Percentiles rank a stretch among this genome's conserved stretches.
Evolutionary conservation across 441 rosid species (phyloP).

Genomic region (Hypseocharis bilobata): DNA sequence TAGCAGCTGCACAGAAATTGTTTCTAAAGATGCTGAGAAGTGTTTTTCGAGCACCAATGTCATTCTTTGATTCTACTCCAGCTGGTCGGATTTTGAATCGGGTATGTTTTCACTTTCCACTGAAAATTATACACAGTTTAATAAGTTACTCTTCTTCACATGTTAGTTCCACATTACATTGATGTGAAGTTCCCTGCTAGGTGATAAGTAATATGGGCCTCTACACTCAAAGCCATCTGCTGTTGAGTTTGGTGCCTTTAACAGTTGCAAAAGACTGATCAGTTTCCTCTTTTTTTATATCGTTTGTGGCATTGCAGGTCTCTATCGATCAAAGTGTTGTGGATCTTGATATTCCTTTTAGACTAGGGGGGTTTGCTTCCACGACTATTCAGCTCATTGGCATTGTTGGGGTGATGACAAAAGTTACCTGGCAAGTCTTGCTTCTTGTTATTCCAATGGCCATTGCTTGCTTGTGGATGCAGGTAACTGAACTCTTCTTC

Average conservation of each 20-base stretch:
- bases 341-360: conserved; percentile 95
- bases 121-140: conserved; percentile 1
- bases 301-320: conserved; percentile 44
- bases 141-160: not conserved
- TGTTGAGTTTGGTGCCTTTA: not conserved
- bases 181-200: not conserved
- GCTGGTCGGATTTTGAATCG: conserved; percentile 95
- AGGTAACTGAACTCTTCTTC: conserved; percentile 39
- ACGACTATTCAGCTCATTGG: conserved; percentile 96
- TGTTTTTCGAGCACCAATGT: conserved; percentile 93
- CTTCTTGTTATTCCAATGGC: conserved; percentile 96
- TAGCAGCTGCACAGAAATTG: conserved; percentile 92
- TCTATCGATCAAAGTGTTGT: conserved; percentile 98
- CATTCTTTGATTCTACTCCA: conserved; percentile 98
- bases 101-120: conserved; percentile 38
- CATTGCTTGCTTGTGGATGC: conserved; percentile 98
- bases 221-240: not conserved
- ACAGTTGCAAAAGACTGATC: not conserved
- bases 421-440: conserved; percentile 97
- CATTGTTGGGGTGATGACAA: conserved; percentile 87
- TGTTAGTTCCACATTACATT: not conserved
- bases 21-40: conserved; percentile 87
- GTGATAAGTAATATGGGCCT: not conserved
- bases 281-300: not conserved
- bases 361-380: conserved; percentile 98